Evolutionary conservation across 306 rosid genomes (phyloP), one percentile per base, ranked within the genome.

Genomic region (Argentina anserina): DNA sequence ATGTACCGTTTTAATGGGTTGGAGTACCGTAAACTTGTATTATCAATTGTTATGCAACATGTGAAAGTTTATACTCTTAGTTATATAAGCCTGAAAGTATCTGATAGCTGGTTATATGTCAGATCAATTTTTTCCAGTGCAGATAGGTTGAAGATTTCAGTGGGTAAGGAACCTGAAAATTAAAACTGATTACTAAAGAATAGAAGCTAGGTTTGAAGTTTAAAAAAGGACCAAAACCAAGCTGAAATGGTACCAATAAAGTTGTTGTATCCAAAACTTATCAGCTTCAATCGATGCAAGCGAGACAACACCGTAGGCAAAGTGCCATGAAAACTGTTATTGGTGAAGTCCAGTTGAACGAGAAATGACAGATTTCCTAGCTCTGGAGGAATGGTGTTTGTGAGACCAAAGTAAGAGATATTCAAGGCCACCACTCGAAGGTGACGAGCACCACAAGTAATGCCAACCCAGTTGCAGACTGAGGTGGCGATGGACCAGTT

Each of bases 301-400:
- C 37, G 43, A 55, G 47, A 15, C 18, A 76, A n/a, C 11, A 59
- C 53, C 2, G 13, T 6, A 3, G 80, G 70, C 11, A 76, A 28
- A 3, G 65, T 14, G 9, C 63, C 80, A 70, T 50, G 64, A 9
- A 76, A 76, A 26, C 65, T 69, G 28, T 76, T 76, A 50, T 76
- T 76, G 21, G 13, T 45, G 56, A 76, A 18, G 21, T 53, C 40
- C 34, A 70, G 40, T 6, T 46, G 34, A 17, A 13, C 43, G 65
- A 70, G 80, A 21, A 76, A 76, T 60, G 71, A 76, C 3, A 76
- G 75, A 29, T 49, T 76, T 3, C 80, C 75, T 12, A 70, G n/a
- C 10, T 47, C 29, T 17, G 75, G 75, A 70, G 80, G 80, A 50
- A 76, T 45, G 9, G 58, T 69, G 17, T 37, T 65, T 6, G 53